These are phyloP conservation scores for Eucalyptus camaldulensis DNA, from an alignment of 345 rosid genomes.

Conservation along the genomic window DNA sequence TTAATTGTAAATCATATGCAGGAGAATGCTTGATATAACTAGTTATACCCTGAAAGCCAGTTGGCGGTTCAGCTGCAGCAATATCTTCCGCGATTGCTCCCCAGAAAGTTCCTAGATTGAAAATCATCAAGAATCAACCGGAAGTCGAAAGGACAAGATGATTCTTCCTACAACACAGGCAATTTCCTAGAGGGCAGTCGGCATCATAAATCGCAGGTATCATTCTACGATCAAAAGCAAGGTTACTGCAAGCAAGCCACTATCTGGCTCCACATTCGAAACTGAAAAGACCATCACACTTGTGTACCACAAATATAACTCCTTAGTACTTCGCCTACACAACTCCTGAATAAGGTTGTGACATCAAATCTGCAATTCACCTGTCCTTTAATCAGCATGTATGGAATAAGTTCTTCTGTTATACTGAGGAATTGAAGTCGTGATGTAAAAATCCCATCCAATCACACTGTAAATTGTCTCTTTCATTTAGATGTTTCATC, in stretches of 20 bases:
- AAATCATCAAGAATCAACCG: not conserved
- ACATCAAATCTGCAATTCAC: not conserved
- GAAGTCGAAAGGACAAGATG: not conserved
- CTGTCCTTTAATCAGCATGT: not conserved
- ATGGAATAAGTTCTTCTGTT: not conserved
- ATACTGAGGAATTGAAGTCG: not conserved
- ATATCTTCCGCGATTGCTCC: slow-evolving; percentile 54
- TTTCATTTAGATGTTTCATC: not conserved
- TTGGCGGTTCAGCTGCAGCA: slow-evolving; percentile 50
- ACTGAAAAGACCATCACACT: not conserved
- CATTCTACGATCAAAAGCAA: not conserved
- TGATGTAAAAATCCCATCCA: not conserved
- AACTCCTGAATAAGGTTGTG: not conserved
- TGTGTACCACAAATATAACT: not conserved
- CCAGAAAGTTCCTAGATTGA: slow-evolving; percentile 26
- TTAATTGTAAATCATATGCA: not conserved
- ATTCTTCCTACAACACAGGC: not conserved
- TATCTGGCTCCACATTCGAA: not conserved
- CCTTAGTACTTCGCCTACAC: not conserved
- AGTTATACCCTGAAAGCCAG: slow-evolving; percentile 64
- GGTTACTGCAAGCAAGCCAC: not conserved
- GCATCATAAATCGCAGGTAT: not conserved
- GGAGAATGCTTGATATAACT: not conserved
- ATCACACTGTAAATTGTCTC: not conserved
- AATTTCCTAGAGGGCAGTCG: not conserved